Evolutionary conservation across 1,284 basidiomycete genomes (phyloP), one percentile per base, ranked within the genome.

Genomic region (Vanrija sp.): DNA sequence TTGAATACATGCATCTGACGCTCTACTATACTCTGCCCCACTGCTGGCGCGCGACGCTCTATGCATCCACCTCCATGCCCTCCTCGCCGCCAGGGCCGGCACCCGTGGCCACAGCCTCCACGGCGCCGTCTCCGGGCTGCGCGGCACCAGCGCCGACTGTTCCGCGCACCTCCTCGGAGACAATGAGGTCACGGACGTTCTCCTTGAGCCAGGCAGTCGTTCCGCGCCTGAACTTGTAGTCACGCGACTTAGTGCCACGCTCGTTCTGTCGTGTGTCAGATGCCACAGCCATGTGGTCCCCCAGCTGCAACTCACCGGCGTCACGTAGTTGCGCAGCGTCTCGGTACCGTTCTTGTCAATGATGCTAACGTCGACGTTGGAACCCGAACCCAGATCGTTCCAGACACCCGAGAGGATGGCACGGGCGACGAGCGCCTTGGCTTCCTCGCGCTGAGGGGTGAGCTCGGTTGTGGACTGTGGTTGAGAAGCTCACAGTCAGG

Each of bases 371-470:
- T 99, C 96, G 66, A 98, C 86, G 73, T 99, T 98, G 19, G 89
- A 93, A 50, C 96, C 96, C 0, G 93, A 97, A 9, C 96, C 96
- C 42, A 98, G 83, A 80, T 99, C 96, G 80, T 99, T 98, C 83
- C 97, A 98, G 73, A 99, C 95, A 83, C 96, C 96, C 1, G 91
- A 88, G 46, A 87, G 86, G 69, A 99, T 87, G 28, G 96, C 94
- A 44, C 85, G 82, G 43, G 87, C 85, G 19, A 98, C 94, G 12
- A 98, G 82, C 19, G 81, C 80, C 55, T 98, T 84, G 1, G 94
- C 95, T 46, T 89, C 87, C 53, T 85, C 81, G 48, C 89, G 84
- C 88, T 94, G 75, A 34, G 34, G 7, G 23, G 46, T 49, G 21
- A 54, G 52, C 44, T 23, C 15, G 3, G 25, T 28, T 28, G 4